Base-by-base conservation (phyloP, 2,329 filamentous ascomycete species). In the Zopfia rhizophila region DNA sequence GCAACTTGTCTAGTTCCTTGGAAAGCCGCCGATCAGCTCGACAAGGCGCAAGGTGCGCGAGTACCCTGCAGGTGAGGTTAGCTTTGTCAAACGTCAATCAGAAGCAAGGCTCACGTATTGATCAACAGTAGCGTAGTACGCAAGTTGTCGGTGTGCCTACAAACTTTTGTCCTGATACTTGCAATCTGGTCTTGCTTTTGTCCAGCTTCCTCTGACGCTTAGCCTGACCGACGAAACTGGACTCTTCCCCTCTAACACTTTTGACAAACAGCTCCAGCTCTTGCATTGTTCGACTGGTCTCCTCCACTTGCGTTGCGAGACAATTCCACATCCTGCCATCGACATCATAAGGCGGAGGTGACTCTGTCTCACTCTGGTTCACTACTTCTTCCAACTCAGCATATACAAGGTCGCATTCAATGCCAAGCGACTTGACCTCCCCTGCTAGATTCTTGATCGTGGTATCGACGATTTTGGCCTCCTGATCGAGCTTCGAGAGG, bases 361-460 rank as follows among this genome's bases (percentile, higher is more conserved):
- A 38, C 4, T 14, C 17, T 35, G 22, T 24, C 21, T 38, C 29
- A 28, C 29, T 46, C 22, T 46, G 45, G 23, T 27, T 42, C 11
- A 33, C 37, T 25, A 54, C 22, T 25, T 50, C 46, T 38, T 56
- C 46, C 38, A 60, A 33, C 25, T 53, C 49, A 21, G 48, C 29
- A 41, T 60, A 58, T 12, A 60, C 27, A 12, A 53, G 53, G 28
- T 61, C 55, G 47, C 55, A 58, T 39, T 56, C 58, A 17, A 38
- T 50, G n/a, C 52, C 49, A 19, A 61, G 56, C 14, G 43, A 48
- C 22, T 53, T 60, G 30, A 57, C 45, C n/a, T 55, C 53, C 8
- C 33, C 47, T 25, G 46, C 29, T 14, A 61, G 39, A 25, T 45
- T 23, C 25, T 40, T 38, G 13, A 58, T 31, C 11, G 35, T 35